These are phyloP conservation scores for Calonectria pteridis DNA, from an alignment of 2,329 filamentous ascomycete species.

Conservation along the genomic window DNA sequence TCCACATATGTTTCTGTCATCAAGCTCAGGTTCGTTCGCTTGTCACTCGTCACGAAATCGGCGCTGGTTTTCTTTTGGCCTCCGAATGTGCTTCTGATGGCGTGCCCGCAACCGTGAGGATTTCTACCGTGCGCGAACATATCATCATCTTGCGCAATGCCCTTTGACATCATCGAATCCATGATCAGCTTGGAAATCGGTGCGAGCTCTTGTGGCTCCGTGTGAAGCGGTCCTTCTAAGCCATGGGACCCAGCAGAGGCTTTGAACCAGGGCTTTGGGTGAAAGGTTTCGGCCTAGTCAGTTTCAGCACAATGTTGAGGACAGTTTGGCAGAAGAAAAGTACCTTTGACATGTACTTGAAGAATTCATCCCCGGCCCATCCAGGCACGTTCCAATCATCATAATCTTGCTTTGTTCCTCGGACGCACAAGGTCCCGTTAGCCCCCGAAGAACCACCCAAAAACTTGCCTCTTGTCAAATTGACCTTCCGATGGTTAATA, in stretches of 20 bases:
- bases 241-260: conserved; percentile 62
- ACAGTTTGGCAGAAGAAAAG: neutral
- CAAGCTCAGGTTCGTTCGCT: conserved; percentile 59
- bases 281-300: conserved; percentile 66
- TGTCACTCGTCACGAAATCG: conserved; percentile 60
- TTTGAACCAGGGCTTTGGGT: conserved; percentile 68
- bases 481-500: conserved; percentile 57
- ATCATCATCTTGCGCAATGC: conserved; percentile 65
- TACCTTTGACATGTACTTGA: conserved; percentile 67
- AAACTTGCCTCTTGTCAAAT: conserved; percentile 61
- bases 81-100: conserved; percentile 62
- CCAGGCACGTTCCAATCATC: conserved; percentile 69
- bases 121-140: conserved; percentile 67
- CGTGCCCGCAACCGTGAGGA: conserved; percentile 68
- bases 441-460: conserved; percentile 62
- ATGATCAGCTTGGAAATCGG: conserved; percentile 68
- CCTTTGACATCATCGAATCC: conserved; percentile 66
- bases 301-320: neutral
- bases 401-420: conserved; percentile 60
- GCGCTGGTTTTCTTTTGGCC: conserved; percentile 66
- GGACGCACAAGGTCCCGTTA: conserved; percentile 63
- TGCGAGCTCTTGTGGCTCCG: conserved; percentile 68
- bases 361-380: conserved; percentile 70
- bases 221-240: conserved; percentile 63
- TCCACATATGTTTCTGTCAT: conserved; percentile 63